Evolutionary conservation across 371 early-diverging fungal species (phyloP), one percentile per base, ranked within the genome.

Genomic region (Dentiscutata heterogama): DNA sequence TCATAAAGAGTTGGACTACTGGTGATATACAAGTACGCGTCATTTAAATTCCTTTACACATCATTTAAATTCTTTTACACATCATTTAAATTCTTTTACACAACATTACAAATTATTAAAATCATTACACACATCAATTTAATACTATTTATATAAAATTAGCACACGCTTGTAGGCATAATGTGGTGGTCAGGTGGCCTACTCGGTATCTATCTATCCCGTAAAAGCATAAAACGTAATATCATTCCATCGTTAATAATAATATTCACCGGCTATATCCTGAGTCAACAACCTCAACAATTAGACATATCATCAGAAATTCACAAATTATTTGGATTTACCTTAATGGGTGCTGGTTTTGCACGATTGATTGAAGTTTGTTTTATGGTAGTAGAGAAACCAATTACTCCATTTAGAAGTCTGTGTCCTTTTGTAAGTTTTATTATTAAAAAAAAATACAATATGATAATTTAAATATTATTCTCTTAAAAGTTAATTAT

Each of bases 121-220:
- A n/a, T n/a, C n/a, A n/a, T n/a, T n/a, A n/a, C n/a, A n/a, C n/a
- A n/a, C n/a, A n/a, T n/a, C 2, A 35, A 2, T 35, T 35, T 35
- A 35, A 35, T 35, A 51, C 16, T 11, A 14, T 51, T 51, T 51
- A 51, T 16, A 51, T 16, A 1, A 51, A 16, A 51, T 16, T 93
- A 93, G 79, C 92, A 93, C 80, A 93, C 93, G 3, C 89, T 91
- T 8, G 87, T 93, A 86, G 93, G 93, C 58, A 89, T 93, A 42
- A 89, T 93, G 79, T 93, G 93, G 93, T 92, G 92, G 88, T 86
- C 90, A 74, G 93, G 92, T 64, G 93, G 93, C 22, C 81, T 89
- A 46, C 86, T 90, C 1, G 91, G 93, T 18, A 87, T 92, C 20
- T 84, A 89, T 50, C 84, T 91, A 79, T 88, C 92, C 76, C 84